These are phyloP conservation scores for Patellaria atrata DNA, from an alignment of 495 filamentous ascomycete genomes.

Conservation along the genomic window DNA sequence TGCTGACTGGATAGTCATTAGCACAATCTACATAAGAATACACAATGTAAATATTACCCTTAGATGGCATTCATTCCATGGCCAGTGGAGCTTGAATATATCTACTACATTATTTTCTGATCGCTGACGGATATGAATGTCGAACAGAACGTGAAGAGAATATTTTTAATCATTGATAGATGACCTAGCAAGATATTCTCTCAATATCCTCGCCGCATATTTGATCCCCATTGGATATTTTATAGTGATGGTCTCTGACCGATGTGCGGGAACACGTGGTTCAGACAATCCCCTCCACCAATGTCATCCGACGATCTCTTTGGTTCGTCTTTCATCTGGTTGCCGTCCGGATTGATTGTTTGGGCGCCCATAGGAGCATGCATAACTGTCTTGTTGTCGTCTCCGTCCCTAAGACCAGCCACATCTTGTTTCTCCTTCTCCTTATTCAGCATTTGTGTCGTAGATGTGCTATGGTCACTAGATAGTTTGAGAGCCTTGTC, in stretches of 20 bases:
- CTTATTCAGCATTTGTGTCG: neutral
- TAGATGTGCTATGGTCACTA: constrained; percentile 12
- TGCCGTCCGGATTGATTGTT: neutral
- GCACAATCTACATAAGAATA: too few species aligned
- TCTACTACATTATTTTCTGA: too few species aligned
- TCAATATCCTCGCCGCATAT: neutral
- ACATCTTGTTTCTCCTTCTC: neutral
- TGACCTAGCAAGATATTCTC: neutral
- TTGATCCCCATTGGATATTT: too few species aligned
- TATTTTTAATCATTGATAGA: neutral
- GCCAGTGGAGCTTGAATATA: too few species aligned
- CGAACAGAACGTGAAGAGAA: too few species aligned
- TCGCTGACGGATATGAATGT: too few species aligned
- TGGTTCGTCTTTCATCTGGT: neutral
- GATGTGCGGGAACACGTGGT: constrained; percentile 10
- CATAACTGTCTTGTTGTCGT: neutral
- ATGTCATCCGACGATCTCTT: neutral
- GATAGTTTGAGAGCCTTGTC: constrained; percentile 27
- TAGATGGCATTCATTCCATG: too few species aligned
- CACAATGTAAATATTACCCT: too few species aligned
- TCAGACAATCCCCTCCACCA: constrained; percentile 2
- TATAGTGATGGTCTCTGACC: constrained; percentile 9
- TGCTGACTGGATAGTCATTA: too few species aligned
- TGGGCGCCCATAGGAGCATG: neutral
- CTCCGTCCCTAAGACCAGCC: neutral